Base-by-base conservation (phyloP, 371 early-diverging fungal species). In the Mucor irregularis region DNA sequence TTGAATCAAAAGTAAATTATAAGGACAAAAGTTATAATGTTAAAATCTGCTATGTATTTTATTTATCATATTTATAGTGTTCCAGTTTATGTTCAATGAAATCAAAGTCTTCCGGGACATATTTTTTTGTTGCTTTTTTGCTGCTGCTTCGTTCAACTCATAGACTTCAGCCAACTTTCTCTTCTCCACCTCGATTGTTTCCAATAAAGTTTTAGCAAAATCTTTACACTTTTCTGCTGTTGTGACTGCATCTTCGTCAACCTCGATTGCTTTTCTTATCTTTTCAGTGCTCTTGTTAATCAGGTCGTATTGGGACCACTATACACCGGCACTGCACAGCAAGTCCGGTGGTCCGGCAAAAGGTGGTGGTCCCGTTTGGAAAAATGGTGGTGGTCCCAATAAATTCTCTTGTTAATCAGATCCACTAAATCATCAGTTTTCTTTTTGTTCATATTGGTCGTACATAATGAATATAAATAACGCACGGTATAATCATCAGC, bases 231-330 rank as follows among this genome's bases (percentile, higher is more conserved):
- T 57, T 57, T 57, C 57, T 42, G 49, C 52, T 14, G 47, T 58
- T 53, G 52, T 30, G 47, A 52, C 47, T 52, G 59, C 48, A 30
- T 58, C 47, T 58, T 52, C 59, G 16, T 57, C 57, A 30, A 58
- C 38, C 37, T 47, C 53, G 24, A 58, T 58, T 33, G 40, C 47
- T 58, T 58, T 46, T 39, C 39, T 38, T 58, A 58, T 46, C 52
- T 58, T 35, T 29, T 58, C 46, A 46, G 58, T 51, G 46, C 39
- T 49, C 50, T 50, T 43, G 44, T 57, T 50, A 37, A 50, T 49
- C 26, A 57, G 34, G 43, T 57, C 19, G 50, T n/a, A n/a, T n/a
- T n/a, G n/a, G n/a, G n/a, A n/a, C n/a, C n/a, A n/a, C n/a, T n/a
- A n/a, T n/a, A n/a, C n/a, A n/a, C n/a, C n/a, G n/a, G n/a, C n/a